Percentiles rank a stretch among this genome's conserved stretches.
phyloP scores from a whole-genome alignment of 1,139 yeast genomes.

The Geotrichum bryndzae region DNA sequence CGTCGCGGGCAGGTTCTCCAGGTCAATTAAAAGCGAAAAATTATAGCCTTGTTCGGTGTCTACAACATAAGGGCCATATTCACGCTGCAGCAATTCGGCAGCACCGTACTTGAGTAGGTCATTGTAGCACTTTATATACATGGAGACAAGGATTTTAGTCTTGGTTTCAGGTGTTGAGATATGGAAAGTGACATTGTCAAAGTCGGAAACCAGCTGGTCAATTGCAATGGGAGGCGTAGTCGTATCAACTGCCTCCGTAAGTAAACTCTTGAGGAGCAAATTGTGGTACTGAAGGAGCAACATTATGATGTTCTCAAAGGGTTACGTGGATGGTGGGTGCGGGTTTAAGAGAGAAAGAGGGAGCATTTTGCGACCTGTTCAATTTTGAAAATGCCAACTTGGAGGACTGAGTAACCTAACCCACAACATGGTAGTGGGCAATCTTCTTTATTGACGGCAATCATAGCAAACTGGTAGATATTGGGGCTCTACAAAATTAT shows the following conservation, averaged over 20 bases:
- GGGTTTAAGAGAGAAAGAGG: not conserved
- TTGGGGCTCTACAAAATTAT: not conserved
- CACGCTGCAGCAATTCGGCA: conserved; percentile 38
- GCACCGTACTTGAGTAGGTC: conserved; percentile 65
- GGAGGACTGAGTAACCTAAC: not conserved
- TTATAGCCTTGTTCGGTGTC: conserved; percentile 73
- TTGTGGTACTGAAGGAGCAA: conserved; percentile 41
- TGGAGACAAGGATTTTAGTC: conserved; percentile 58
- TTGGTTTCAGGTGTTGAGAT: conserved; percentile 74
- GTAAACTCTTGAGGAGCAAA: conserved; percentile 38
- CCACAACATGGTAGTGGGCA: not conserved
- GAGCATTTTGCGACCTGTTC: not conserved
- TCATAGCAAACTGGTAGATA: not conserved
- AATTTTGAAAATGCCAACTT: not conserved
- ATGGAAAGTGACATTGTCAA: conserved; percentile 92
- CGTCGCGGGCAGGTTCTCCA: conserved; percentile 41
- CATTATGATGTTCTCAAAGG: conserved; percentile 25
- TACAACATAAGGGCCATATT: conserved; percentile 40
- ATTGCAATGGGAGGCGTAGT: conserved; percentile 49
- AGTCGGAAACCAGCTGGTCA: conserved; percentile 88
- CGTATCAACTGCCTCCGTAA: conserved; percentile 39
- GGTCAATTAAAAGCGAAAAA: conserved; percentile 67
- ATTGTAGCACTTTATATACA: conserved; percentile 69
- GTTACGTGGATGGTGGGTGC: not conserved
- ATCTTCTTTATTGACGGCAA: not conserved